Evolutionary conservation across 2,329 filamentous ascomycete genomes (phyloP).

Genomic region (Alternaria gansuensis): DNA sequence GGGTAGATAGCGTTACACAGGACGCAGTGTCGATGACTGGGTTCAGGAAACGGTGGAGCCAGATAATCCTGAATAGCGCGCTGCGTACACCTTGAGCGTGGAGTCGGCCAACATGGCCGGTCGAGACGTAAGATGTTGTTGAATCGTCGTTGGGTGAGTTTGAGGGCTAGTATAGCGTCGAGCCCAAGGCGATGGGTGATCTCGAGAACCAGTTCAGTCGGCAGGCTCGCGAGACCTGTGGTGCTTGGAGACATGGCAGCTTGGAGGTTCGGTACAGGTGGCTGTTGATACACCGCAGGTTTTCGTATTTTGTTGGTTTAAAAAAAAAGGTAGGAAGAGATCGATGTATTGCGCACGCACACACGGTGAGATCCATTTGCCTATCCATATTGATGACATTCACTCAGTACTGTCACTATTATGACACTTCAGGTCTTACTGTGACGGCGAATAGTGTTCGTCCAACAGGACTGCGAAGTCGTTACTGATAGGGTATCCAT

Average conservation of each 20-base stretch:
- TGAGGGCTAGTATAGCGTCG: constrained; percentile 52
- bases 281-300: not conserved
- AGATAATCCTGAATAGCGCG: constrained; percentile 44
- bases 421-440: not conserved
- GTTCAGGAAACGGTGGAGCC: constrained; percentile 17
- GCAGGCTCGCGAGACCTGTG: constrained; percentile 42
- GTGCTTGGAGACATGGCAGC: constrained; percentile 18
- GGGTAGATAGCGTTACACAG: constrained; percentile 47
- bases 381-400: constrained; percentile 4
- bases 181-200: constrained; percentile 49
- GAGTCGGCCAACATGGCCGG: constrained; percentile 22
- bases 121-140: constrained; percentile 39
- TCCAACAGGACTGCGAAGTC: not conserved
- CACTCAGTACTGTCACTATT: not conserved
- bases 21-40: constrained; percentile 39
- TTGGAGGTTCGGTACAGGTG: not conserved
- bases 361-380: not conserved
- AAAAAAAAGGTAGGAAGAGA: not conserved
- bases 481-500: not conserved
- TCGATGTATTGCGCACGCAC: not conserved
- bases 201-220: constrained; percentile 54
- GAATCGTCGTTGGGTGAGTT: constrained; percentile 47
- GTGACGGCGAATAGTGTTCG: not conserved
- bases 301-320: not conserved
- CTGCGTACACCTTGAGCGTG: constrained; percentile 39